Conservation (phyloP, 2,329 filamentous ascomycete genomes). For the Clathrospora elynae region DNA sequence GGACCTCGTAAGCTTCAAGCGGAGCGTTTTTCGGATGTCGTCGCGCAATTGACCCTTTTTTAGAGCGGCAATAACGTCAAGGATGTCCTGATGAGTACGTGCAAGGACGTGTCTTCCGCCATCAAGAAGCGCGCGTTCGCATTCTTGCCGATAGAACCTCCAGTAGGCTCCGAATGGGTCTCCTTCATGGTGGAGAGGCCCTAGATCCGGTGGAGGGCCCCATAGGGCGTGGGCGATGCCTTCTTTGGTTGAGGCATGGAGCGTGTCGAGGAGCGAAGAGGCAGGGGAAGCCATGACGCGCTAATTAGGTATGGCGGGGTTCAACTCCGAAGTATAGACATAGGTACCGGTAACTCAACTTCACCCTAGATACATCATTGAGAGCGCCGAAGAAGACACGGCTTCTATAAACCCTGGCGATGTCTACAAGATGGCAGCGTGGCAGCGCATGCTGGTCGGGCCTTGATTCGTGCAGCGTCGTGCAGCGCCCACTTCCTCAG, state of each 20-base stretch:
- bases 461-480: too few species aligned
- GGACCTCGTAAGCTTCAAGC: constrained; percentile 8
- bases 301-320: too few species aligned
- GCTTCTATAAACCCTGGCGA: too few species aligned
- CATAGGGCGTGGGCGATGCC: constrained; percentile 8
- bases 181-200: not conserved
- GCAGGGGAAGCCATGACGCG: too few species aligned
- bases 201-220: not conserved
- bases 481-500: too few species aligned
- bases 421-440: too few species aligned
- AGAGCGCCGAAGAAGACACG: too few species aligned
- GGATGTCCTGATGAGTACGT: constrained; percentile 25
- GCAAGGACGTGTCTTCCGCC: constrained; percentile 16
- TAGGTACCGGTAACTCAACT: too few species aligned
- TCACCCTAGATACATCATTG: too few species aligned
- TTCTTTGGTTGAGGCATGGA: constrained; percentile 4
- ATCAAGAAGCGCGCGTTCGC: constrained; percentile 24
- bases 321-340: too few species aligned
- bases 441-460: too few species aligned
- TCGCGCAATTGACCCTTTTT: constrained; percentile 7
- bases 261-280: constrained; percentile 8
- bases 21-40: constrained; percentile 7
- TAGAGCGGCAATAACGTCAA: constrained; percentile 18
- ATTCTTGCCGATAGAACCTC: constrained; percentile 21
- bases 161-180: constrained; percentile 14